Evolutionary conservation across 139 green algal genomes (phyloP).

Genomic region (Coelastrella sp.): DNA sequence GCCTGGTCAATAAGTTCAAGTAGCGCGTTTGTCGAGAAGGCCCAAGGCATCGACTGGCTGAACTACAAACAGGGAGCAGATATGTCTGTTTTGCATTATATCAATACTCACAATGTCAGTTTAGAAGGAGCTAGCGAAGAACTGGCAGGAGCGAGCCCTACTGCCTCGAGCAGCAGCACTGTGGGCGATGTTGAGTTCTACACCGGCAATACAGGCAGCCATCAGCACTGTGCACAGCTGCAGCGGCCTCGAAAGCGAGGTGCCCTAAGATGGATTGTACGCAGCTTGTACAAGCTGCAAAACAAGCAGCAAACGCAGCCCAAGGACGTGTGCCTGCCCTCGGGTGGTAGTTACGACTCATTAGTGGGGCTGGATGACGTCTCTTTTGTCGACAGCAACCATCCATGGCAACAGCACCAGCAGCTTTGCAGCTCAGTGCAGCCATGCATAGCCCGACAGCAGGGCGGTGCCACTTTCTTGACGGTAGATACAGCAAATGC

Average conservation of each 20-base stretch:
- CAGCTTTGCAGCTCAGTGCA: neutral
- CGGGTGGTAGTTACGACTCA: constrained; percentile 1
- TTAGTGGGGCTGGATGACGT: neutral
- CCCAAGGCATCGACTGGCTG: too few relatives aligned
- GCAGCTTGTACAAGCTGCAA: neutral
- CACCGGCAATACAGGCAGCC: neutral
- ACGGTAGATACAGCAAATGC: neutral
- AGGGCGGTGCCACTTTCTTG: neutral
- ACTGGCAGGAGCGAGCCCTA: constrained; percentile 9
- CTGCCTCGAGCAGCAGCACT: neutral
- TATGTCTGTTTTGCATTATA: neutral
- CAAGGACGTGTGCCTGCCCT: neutral
- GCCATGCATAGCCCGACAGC: neutral
- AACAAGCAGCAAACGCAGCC: neutral
- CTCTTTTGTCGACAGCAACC: neutral
- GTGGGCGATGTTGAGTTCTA: neutral
- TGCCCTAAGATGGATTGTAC: neutral
- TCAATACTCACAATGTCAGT: neutral
- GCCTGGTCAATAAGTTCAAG: too few relatives aligned
- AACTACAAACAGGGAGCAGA: too few relatives aligned
- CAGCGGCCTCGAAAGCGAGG: neutral
- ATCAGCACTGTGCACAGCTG: constrained; percentile 20
- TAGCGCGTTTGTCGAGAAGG: too few relatives aligned
- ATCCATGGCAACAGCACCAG: constrained; percentile 17
- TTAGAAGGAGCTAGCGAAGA: neutral